Evolutionary conservation across 2,329 filamentous ascomycete species (phyloP).

Genomic region (Aspergillus fructus): DNA sequence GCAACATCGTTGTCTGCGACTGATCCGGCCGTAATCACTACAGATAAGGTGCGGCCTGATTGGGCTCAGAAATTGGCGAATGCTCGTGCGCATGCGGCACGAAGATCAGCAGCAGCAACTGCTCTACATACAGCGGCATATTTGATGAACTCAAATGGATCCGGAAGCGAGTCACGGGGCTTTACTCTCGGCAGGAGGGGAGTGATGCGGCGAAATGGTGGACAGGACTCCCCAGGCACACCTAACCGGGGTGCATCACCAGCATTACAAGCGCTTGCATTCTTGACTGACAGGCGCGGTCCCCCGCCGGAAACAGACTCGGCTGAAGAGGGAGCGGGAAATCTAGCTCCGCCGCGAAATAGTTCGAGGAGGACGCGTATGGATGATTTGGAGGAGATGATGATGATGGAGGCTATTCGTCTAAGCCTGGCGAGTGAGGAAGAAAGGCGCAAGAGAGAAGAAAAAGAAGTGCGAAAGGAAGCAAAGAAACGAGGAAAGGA

Average conservation of each 20-base stretch:
- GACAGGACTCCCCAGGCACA: constrained; percentile 33
- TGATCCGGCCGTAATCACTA: constrained; percentile 84
- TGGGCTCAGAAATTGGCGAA: constrained; percentile 88
- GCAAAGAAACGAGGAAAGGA: constrained; percentile 84
- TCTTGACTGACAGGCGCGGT: constrained; percentile 45
- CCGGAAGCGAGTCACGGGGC: constrained; percentile 45
- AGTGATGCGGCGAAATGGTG: constrained; percentile 45
- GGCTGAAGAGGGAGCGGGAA: constrained; percentile 33
- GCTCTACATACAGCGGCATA: constrained; percentile 94
- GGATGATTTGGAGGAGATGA: constrained; percentile 93
- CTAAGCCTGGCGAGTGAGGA: constrained; percentile 90
- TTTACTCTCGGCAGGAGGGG: constrained; percentile 59
- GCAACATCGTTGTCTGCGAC: constrained; percentile 75
- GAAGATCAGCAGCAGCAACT: constrained; percentile 87
- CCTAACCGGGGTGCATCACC: constrained; percentile 37
- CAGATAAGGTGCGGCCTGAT: constrained; percentile 87
- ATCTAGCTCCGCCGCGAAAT: constrained; percentile 44
- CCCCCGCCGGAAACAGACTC: constrained; percentile 36
- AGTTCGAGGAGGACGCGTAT: constrained; percentile 64
- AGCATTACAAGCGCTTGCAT: constrained; percentile 47
- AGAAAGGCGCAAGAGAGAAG: constrained; percentile 80
- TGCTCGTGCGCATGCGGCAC: constrained; percentile 79
- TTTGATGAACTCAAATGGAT: constrained; percentile 64
- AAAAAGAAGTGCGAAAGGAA: constrained; percentile 77
- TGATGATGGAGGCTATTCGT: constrained; percentile 96